A percentile compares a stretch with the other conserved stretches of the same genome.
Evolutionary conservation across 1,284 basidiomycete genomes (phyloP).

Genomic region (Ganoderma multipileum): DNA sequence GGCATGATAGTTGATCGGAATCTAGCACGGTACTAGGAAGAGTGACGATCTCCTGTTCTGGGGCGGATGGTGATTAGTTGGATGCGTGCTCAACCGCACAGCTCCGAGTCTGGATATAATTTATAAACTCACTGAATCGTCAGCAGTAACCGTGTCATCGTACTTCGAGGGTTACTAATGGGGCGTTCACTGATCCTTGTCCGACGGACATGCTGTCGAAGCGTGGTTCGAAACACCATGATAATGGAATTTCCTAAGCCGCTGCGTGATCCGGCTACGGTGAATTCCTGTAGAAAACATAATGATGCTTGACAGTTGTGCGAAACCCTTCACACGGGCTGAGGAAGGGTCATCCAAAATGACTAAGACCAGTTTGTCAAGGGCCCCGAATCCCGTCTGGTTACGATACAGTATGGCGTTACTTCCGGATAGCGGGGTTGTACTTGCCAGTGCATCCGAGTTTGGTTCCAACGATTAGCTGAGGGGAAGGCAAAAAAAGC

Average conservation of each 20-base stretch:
- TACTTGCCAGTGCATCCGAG: too few species aligned
- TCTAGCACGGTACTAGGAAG: too few species aligned
- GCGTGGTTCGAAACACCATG: too few species aligned
- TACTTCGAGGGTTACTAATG: too few species aligned
- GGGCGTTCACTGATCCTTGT: background rate
- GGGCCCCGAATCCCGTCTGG: background rate
- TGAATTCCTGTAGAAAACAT: background rate
- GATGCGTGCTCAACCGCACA: too few species aligned
- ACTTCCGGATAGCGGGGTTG: too few species aligned
- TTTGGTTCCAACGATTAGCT: too few species aligned
- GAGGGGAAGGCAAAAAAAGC: slow-evolving; percentile 8
- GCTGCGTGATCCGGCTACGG: background rate
- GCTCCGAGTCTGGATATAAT: too few species aligned
- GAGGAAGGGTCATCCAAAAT: background rate
- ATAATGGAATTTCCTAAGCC: too few species aligned
- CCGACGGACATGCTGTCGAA: background rate
- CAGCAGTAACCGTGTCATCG: background rate
- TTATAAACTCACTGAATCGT: background rate
- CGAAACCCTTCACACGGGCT: background rate
- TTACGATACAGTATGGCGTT: background rate
- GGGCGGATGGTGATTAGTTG: too few species aligned
- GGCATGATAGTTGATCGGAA: too few species aligned
- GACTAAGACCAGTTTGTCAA: background rate
- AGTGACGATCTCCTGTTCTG: too few species aligned
- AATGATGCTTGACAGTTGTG: background rate